Evolutionary conservation across 2,329 filamentous ascomycete species (phyloP), one percentile per base, ranked within the genome.

Genomic region (Aspergillus sp.): DNA sequence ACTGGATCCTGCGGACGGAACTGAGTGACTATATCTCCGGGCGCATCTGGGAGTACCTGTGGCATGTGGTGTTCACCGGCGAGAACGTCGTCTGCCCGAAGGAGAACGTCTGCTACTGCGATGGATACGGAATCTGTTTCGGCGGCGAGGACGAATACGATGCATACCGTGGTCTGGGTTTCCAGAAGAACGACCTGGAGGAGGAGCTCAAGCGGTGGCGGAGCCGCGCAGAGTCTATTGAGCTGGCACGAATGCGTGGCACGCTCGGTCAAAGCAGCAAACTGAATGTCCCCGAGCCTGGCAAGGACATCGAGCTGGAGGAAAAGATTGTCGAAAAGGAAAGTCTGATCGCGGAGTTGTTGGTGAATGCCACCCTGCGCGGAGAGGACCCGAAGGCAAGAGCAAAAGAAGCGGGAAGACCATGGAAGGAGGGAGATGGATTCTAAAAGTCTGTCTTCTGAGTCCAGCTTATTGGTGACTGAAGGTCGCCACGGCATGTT

Each of bases 71-170:
- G 13, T 86, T 85, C 63, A 80, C 81, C 0, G 79, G 78, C 1
- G 54, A 76, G 41, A 60, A 67, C 13, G 66, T 72, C 22, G 61
- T 73, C 41, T 80, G 78, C 51, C 74, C 76, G 3, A 67, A 68
- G 26, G 79, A 83, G 68, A 74, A 80, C 51, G 67, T 79, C 0
- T 87, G 84, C 68, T 83, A 84, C 55, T 87, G 84, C 63, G 83
- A 86, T 54, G 82, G 81, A 5, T 87, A 80, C 46, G 84, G 84
- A 1, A 68, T 82, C 9, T 87, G 84, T 61, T 86, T 85, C 56
- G 80, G 78, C 10, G 74, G 73, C 3, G 71, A 78, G 30, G 67
- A 75, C 3, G 66, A 74, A 47, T 83, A 77, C 47, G 68, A 78
- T 24, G 65, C 72, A 10, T 84, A 76, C 61, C 73, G 78, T 22